Evolutionary conservation across 805 yeast species (phyloP).

Genomic region (Pichia nakasei): DNA sequence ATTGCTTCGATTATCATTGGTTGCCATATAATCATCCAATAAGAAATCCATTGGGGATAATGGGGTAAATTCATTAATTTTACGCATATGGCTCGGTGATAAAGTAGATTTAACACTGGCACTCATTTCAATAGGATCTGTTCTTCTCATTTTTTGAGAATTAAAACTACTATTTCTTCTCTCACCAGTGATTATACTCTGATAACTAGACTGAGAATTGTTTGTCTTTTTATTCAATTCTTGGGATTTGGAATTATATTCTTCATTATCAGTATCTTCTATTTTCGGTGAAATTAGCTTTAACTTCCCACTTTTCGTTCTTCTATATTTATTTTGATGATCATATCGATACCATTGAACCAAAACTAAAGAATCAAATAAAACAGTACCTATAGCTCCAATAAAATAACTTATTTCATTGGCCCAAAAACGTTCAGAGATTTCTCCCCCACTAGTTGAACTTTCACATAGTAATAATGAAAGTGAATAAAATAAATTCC

Average conservation of each 20-base stretch:
- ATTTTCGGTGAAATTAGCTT: background rate
- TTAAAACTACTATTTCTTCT: background rate
- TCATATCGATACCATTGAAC: conserved; percentile 34
- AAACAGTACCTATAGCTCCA: conserved; percentile 45
- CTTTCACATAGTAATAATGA: conserved; percentile 38
- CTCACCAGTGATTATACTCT: too few species aligned
- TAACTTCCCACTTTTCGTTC: conserved; percentile 2
- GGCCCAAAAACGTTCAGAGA: conserved; percentile 31
- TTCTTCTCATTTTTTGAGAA: background rate
- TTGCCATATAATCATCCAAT: conserved; percentile 13
- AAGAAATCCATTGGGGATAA: conserved; percentile 30
- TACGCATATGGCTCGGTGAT: conserved; percentile 25
- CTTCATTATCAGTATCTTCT: background rate
- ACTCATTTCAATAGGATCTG: conserved; percentile 8
- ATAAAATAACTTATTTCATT: conserved; percentile 33
- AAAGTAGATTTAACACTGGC: conserved; percentile 19
- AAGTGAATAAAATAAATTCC: conserved; percentile 41
- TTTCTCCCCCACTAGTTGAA: conserved; percentile 29
- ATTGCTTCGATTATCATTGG: too few species aligned
- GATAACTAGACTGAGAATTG: too few species aligned
- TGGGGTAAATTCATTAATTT: conserved; percentile 27
- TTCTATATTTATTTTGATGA: conserved; percentile 4
- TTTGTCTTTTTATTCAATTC: too few species aligned
- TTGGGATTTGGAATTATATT: background rate
- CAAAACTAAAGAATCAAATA: conserved; percentile 37